Evolutionary conservation across 1,139 yeast species (phyloP), one percentile per base, ranked within the genome.

Genomic region (Geotrichum bryndzae): DNA sequence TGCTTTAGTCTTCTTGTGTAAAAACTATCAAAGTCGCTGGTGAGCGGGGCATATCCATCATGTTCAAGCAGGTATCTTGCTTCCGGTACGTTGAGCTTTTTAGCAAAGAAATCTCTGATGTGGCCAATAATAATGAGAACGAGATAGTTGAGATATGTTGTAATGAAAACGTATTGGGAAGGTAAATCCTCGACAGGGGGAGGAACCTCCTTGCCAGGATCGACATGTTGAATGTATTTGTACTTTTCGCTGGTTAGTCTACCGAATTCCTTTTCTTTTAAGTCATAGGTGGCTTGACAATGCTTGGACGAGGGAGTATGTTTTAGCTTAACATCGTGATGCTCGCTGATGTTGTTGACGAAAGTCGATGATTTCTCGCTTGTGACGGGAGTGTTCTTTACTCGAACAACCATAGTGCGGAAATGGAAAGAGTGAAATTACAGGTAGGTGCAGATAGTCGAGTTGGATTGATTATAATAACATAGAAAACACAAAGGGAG

Each of bases 31-130:
- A 94, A 92, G 57, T 91, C 95, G 56, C 95, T 89, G 69, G 88
- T 89, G 88, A 97, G 87, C 51, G 99, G 98, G 41, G 99, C 98
- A 71, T 90, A 87, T 0, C 99, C 99, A 72, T 94, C 86, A 66
- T 82, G 80, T 71, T 89, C 95, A 60, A 87, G 77, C 64, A 92
- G 80, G 68, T 89, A 87, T 55, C 58, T 78, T 77, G 73, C 86
- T 87, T 65, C 81, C 81, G 59, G 79, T 27, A 89, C 87, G 70
- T 82, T 82, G 73, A 92, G 87, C 31, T 80, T 77, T 72, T 88
- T 84, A 58, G 96, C 97, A 65, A 90, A 82, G 72, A 87, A 92
- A 76, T 94, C 99, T 68, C 92, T 85, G 51, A 91, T 77, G 72
- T 94, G 97, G 51, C 99, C 99, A 65, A 90, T 81, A 48, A 91